Evolutionary conservation across 1,139 yeast species (phyloP), one percentile per base, ranked within the genome.

Genomic region (Geotrichum macrosporum): DNA sequence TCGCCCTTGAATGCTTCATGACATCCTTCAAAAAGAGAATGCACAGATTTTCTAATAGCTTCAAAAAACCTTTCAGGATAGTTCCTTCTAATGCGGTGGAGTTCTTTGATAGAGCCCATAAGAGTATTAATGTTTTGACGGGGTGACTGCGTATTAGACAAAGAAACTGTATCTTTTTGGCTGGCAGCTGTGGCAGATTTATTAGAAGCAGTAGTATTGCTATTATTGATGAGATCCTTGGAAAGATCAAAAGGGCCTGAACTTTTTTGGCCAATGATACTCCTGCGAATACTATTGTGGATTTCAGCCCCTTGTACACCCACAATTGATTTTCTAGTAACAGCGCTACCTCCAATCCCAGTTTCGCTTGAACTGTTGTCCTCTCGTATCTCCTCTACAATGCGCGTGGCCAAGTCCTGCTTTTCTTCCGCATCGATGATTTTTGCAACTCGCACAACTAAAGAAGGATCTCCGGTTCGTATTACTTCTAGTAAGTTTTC

Each of bases 381-480:
- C 34, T 40, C 62, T 29, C 69, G 62, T 39, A 81, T 69, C 43
- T 72, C 73, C 36, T 71, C 65, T 50, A 77, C 68, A n/a, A 83
- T 69, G 8, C 69, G 62, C 27, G 80, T 71, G 56, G 81, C 80
- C 51, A 80, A 64, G 59, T 92, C 98, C 58, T 84, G 88, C 34
- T 75, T 72, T 54, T 84, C 84, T 63, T 94, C 99, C 54, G 71
- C 75, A 53, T 88, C 94, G 35, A 94, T 73, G 24, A 94, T 76
- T 55, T 85, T 83, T 33, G 88, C 79, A 41, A 85, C 64, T 48
- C 92, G 78, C 38, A 80, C 81, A 1, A 86, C 80, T 53, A 88
- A 69, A 24, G 83, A 78, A 27, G 68, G 65, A 61, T 89, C 86
- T 1, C 80, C 82, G 24, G 76, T 79, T 53, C 84, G 79, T 2